phyloP scores from a whole-genome alignment of 164 flowering plant species.

The Cinnamomum chago region DNA sequence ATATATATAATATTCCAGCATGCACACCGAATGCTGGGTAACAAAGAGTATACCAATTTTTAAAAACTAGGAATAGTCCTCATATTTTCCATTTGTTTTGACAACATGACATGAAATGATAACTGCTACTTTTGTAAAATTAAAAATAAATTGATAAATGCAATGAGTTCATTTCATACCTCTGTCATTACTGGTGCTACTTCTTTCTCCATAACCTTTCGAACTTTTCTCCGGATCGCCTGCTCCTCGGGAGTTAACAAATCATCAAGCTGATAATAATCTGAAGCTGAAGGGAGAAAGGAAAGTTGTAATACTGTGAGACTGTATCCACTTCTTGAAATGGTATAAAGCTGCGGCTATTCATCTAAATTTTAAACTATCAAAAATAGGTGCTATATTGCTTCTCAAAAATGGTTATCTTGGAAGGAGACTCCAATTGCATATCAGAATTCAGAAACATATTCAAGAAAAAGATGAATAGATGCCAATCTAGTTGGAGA shows the following conservation, averaged over 20 bases:
- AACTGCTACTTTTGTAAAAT: not conserved
- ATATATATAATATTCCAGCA: not conserved
- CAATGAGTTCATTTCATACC: conserved; percentile 29
- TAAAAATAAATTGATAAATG: too few relatives aligned
- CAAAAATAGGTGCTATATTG: not conserved
- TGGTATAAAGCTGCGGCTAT: not conserved
- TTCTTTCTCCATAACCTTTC: conserved; percentile 78
- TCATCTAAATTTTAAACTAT: not conserved
- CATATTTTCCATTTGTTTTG: not conserved
- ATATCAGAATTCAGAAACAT: too few relatives aligned
- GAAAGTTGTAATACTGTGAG: not conserved
- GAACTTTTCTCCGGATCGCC: conserved; percentile 49
- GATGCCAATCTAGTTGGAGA: too few relatives aligned
- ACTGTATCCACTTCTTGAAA: not conserved
- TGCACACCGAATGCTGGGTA: not conserved
- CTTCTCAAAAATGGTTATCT: not conserved
- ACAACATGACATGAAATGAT: conserved; percentile 3
- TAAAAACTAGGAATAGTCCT: not conserved
- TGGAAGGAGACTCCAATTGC: not conserved
- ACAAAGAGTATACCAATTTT: not conserved
- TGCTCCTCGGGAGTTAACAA: conserved; percentile 73
- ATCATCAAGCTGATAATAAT: conserved; percentile 82
- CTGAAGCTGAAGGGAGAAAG: conserved; percentile 55
- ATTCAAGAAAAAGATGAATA: too few relatives aligned
- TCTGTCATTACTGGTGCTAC: conserved; percentile 80